phyloP scores from a whole-genome alignment of 2,329 filamentous ascomycete species.

The Cordyceps militaris region DNA sequence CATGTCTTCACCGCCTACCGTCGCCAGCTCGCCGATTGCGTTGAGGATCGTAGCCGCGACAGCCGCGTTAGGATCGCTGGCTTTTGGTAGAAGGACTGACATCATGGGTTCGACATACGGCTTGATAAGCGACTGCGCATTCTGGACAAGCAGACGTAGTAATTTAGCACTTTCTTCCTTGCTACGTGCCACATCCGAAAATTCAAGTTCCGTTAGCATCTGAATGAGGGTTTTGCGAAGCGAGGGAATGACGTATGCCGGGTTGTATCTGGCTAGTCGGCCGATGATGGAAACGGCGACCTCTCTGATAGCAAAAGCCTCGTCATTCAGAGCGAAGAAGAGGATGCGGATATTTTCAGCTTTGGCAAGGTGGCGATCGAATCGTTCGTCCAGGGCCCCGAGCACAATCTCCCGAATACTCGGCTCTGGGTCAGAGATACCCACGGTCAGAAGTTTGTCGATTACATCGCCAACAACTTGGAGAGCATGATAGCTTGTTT shows the following conservation, averaged over 20 bases:
- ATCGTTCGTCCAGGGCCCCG: slow-evolving; percentile 81
- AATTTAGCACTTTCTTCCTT: slow-evolving; percentile 96
- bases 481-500: slow-evolving; percentile 93
- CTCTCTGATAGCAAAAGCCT: slow-evolving; percentile 85
- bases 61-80: slow-evolving; percentile 73
- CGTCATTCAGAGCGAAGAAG: slow-evolving; percentile 93
- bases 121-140: slow-evolving; percentile 87
- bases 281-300: slow-evolving; percentile 95
- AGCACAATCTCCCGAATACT: slow-evolving; percentile 86
- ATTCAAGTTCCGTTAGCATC: slow-evolving; percentile 91
- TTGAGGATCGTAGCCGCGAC: slow-evolving; percentile 94
- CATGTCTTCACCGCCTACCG: slow-evolving; percentile 92
- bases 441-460: slow-evolving; percentile 89
- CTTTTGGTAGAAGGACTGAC: slow-evolving; percentile 86
- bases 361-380: slow-evolving; percentile 93
- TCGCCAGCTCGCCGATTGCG: slow-evolving; percentile 88
- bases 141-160: slow-evolving; percentile 85
- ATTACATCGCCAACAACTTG: slow-evolving; percentile 98
- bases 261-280: slow-evolving; percentile 82
- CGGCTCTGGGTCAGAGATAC: slow-evolving; percentile 83
- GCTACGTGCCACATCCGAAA: slow-evolving; percentile 86
- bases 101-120: slow-evolving; percentile 98
- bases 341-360: slow-evolving; percentile 94
- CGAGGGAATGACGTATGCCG: slow-evolving; percentile 94
- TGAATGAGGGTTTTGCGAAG: slow-evolving; percentile 92